Evolutionary conservation across 805 yeast genomes (phyloP), one percentile per base, ranked within the genome.

Genomic region (Yarrowia hollandica): DNA sequence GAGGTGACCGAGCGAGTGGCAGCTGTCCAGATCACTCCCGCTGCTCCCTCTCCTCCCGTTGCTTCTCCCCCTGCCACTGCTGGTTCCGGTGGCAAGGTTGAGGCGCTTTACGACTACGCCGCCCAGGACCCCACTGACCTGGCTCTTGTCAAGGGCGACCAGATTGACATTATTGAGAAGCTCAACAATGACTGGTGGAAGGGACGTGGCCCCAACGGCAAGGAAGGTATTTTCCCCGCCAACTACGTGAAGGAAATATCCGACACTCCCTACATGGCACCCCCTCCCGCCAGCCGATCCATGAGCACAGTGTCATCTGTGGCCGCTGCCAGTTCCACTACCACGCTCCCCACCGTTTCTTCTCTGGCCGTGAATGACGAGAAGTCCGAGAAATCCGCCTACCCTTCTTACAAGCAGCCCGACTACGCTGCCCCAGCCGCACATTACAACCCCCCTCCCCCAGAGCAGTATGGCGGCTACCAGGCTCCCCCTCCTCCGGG

Each of bases 111-210:
- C 72, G 88, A 82, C 65, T 92, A 85, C 72, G 71, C 73, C 7
- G 84, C 96, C 0, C 88, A 84, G 65, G 90, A 88, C 69, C 75
- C 81, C 0, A 92, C 84, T 30, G 99, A 92, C 71, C 74, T 92
- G 66, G 73, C 70, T 8, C 76, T 92, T 16, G 66, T 65, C 31
- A 77, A 74, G 34, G 97, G 95, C 59, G 92, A 86, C 63, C 82
- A 79, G 66, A 71, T 94, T 50, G 79, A 80, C 28, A 81, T 94
- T 5, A 60, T 82, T 5, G 96, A 90, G 68, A 87, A 82, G 66
- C 77, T 86, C 48, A 87, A 92, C 18, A 78, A 80, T 34, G 92
- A 90, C 68, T 92, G 99, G 99, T 90, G 94, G 88, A 86, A 82
- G 68, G 99, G 99, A 46, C 70, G 71, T 33, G 68, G 67, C 60